These are phyloP conservation scores for Saksenaea oblongispora DNA, from an alignment of 371 early-diverging fungal species.

Conservation along the genomic window DNA sequence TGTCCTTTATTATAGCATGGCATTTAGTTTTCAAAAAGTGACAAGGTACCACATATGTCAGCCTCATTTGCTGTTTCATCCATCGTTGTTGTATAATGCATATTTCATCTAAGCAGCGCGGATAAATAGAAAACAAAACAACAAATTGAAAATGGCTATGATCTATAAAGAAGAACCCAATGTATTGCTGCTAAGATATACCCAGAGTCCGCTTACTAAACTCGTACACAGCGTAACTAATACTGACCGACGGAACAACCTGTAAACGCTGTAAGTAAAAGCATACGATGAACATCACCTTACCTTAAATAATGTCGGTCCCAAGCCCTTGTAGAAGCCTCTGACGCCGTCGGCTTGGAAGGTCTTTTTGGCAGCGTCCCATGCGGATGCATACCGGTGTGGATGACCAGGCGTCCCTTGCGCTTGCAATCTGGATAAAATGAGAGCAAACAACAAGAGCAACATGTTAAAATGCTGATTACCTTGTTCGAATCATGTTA, in stretches of 20 bases:
- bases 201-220: conserved; percentile 58
- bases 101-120: neutral
- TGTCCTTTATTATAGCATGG: neutral
- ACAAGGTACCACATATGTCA: no score
- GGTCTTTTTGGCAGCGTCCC: conserved; percentile 72
- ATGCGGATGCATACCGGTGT: conserved; percentile 64
- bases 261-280: conserved; percentile 8
- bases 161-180: neutral
- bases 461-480: conserved; percentile 10
- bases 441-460: neutral
- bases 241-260: conserved; percentile 68
- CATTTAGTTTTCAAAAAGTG: neutral
- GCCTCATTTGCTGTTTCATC: no score
- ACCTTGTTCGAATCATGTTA: conserved; percentile 78
- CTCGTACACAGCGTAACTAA: conserved; percentile 68
- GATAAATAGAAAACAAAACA: neutral
- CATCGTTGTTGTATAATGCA: neutral
- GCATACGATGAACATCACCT: neutral
- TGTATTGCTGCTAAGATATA: conserved; percentile 27
- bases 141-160: neutral
- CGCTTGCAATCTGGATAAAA: conserved; percentile 69
- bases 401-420: conserved; percentile 84
- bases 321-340: conserved; percentile 89
- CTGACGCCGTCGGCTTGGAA: conserved; percentile 74
- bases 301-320: conserved; percentile 77